Percentiles rank a stretch among this genome's conserved stretches.
phyloP scores from a whole-genome alignment of 2,329 filamentous ascomycete species.

The Mollisia scopiformis region DNA sequence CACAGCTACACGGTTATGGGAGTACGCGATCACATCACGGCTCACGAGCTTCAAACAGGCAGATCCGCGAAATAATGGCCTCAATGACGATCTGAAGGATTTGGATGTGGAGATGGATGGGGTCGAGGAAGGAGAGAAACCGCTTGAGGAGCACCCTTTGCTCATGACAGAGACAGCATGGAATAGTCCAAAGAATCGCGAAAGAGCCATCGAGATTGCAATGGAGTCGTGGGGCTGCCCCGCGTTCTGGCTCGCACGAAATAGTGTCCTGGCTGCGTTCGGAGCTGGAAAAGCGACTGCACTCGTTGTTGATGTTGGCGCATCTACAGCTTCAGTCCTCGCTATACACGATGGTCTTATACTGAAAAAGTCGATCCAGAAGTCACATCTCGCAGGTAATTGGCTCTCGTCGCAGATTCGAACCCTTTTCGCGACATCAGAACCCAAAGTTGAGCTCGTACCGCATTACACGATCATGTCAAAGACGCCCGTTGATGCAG shows the following conservation, averaged over 20 bases:
- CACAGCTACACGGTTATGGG: conserved; percentile 84
- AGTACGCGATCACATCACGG: conserved; percentile 86
- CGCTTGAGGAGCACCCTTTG: conserved; percentile 85
- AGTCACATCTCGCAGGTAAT: conserved; percentile 83
- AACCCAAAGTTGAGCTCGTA: conserved; percentile 73
- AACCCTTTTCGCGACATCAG: conserved; percentile 70
- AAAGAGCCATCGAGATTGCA: conserved; percentile 93
- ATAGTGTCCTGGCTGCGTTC: conserved; percentile 87
- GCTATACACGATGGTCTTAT: conserved; percentile 95
- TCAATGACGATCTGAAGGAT: conserved; percentile 64
- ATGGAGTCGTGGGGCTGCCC: conserved; percentile 98
- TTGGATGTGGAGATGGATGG: conserved; percentile 63
- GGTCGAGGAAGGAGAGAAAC: conserved; percentile 68
- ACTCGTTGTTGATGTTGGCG: conserved; percentile 89
- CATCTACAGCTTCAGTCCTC: conserved; percentile 84
- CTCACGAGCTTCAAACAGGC: conserved; percentile 77
- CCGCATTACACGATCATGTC: conserved; percentile 88
- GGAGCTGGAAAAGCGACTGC: conserved; percentile 92
- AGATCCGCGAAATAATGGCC: conserved; percentile 73
- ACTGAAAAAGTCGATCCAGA: conserved; percentile 85
- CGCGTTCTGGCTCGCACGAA: conserved; percentile 91
- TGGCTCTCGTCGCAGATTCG: conserved; percentile 91
- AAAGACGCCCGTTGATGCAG: conserved; percentile 87
- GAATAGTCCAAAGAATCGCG: conserved; percentile 85
- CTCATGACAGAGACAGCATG: conserved; percentile 94